Percentiles rank a stretch among this genome's conserved stretches.
These are phyloP conservation scores for Castanospermum australe DNA, from an alignment of 306 rosid genomes.

Conservation along the genomic window DNA sequence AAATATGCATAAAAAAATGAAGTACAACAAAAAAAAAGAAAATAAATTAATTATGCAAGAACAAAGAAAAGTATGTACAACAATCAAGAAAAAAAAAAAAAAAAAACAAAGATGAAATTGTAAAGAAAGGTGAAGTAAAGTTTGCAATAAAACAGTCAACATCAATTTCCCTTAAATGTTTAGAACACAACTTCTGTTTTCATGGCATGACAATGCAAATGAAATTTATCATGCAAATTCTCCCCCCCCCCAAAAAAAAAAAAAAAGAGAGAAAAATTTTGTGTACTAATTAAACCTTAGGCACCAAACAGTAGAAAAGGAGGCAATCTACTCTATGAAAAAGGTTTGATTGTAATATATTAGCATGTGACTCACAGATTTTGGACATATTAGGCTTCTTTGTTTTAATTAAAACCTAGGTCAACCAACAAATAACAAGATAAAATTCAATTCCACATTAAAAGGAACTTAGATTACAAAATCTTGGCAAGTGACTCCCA, in stretches of 20 bases:
- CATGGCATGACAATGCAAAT: background rate
- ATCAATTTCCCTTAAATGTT: background rate
- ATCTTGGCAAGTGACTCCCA: no score
- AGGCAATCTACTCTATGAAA: no score
- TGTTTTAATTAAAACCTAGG: no score
- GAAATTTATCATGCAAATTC: background rate
- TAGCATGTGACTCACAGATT: no score
- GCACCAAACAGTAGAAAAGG: no score
- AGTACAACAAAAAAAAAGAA: background rate
- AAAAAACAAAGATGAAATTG: background rate
- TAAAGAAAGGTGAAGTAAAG: constrained; percentile 4
- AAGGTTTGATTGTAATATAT: no score
- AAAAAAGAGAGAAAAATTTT: no score
- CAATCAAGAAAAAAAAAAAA: background rate
- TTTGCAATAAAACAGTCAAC: background rate
- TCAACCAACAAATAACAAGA: no score
- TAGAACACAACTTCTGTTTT: background rate
- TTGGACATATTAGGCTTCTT: no score
- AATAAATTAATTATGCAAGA: background rate
- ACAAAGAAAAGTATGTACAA: background rate
- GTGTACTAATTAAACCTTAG: no score
- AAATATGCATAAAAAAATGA: background rate
- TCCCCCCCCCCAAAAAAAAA: background rate
- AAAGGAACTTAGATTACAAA: no score
- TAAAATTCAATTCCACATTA: no score